phyloP scores from a whole-genome alignment of 1,284 basidiomycete genomes.

The Schizophyllum amplum region DNA sequence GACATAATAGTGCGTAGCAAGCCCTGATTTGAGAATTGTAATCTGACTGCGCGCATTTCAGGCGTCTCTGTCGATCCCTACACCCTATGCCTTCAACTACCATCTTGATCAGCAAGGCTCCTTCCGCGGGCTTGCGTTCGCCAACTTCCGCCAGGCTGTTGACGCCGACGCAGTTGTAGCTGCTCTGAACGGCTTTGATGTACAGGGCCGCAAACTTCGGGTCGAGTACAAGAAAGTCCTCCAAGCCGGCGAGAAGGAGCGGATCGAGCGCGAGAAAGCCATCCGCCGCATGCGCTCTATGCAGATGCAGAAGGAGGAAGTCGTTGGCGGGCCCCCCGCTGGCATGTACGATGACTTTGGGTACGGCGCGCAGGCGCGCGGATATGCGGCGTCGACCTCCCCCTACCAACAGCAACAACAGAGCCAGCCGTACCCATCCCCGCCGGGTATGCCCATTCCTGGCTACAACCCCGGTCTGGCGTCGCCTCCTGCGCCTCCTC shows the following conservation, averaged over 20 bases:
- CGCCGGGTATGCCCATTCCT: slow-evolving; percentile 51
- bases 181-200: slow-evolving; percentile 92
- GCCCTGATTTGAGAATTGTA: slow-evolving; percentile 6
- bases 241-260: slow-evolving; percentile 97
- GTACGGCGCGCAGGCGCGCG: slow-evolving; percentile 46
- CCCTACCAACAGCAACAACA: slow-evolving; percentile 49
- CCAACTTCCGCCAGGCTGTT: slow-evolving; percentile 87
- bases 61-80: slow-evolving; percentile 90
- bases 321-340: slow-evolving; percentile 25
- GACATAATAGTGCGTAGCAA: slow-evolving; percentile 79
- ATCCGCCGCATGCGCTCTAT: slow-evolving; percentile 96
- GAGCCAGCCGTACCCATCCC: slow-evolving; percentile 52
- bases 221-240: slow-evolving; percentile 99
- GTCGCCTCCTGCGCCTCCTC: slow-evolving; percentile 32
- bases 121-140: slow-evolving; percentile 97
- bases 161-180: slow-evolving; percentile 96
- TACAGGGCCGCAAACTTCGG: slow-evolving; percentile 95
- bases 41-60: slow-evolving; percentile 26
- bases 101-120: slow-evolving; percentile 92
- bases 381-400: slow-evolving; percentile 49
- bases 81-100: slow-evolving; percentile 99
- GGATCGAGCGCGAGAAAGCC: slow-evolving; percentile 98
- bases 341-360: slow-evolving; percentile 67
- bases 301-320: slow-evolving; percentile 79
- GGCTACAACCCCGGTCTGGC: slow-evolving; percentile 47